Base-by-base conservation (phyloP, 2,329 filamentous ascomycete genomes). In the Alternaria incomplexa region DNA sequence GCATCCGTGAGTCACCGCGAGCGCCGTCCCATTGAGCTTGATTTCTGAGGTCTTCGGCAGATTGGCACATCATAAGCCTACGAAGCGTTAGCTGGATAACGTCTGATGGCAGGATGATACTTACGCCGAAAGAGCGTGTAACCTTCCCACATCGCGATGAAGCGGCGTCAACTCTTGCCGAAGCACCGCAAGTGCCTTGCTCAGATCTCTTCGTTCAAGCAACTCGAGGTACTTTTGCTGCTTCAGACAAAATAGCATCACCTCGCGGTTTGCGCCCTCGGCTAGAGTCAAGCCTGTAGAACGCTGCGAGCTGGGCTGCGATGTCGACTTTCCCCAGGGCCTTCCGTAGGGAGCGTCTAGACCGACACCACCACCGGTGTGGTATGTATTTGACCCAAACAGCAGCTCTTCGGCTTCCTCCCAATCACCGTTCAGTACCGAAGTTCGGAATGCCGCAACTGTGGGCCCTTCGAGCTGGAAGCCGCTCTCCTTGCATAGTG, bases 211-310 rank as follows among this genome's bases (percentile, higher is more conserved):
- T 72, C 85, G 84, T 78, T 98, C 94, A 46, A 99, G 83, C 9
- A 97, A 83, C 81, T 99, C 96, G 28, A 99, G 84, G 73, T 95
- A 99, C 79, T 98, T 98, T 78, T 99, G 96, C 77, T 97, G 92
- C 67, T 95, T 88, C 73, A 99, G 84, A 84, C 90, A 90, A 79
- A 98, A 97, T 50, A 90, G 87, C 91, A 99, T 95, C 56, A 91
- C 85, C 69, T 90, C 89, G 61, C 87, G 86, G 72, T 97, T 91
- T 7, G 93, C 91, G 23, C 88, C 90, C 46, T 92, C 88, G 15
- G 90, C 88, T 56, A 98, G 85, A 15, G 93, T 87, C 58, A 99
- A 83, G 2, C 90, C 92, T 45, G 73, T 68, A 2, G 71, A 68
- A 65, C 75, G 73, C 67, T 88, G 79, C 46, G 70, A 67, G 36